Evolutionary conservation across 805 yeast genomes (phyloP).

Genomic region (Metschnikowia shivogae): DNA sequence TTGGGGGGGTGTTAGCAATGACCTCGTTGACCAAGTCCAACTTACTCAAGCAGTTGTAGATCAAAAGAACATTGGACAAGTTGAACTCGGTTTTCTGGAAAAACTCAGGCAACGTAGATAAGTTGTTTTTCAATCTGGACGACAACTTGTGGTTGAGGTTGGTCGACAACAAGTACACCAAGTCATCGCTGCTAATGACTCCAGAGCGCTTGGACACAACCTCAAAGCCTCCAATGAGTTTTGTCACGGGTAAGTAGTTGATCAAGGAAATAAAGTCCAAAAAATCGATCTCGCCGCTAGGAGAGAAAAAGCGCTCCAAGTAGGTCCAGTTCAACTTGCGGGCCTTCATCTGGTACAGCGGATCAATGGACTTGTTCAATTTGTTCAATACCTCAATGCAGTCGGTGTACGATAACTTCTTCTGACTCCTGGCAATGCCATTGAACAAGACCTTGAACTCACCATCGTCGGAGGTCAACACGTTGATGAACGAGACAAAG

Average conservation of each 20-base stretch:
- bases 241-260: constrained; percentile 43
- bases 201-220: constrained; percentile 31
- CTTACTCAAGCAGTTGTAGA: constrained; percentile 38
- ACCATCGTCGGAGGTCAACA: constrained; percentile 36
- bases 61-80: constrained; percentile 36
- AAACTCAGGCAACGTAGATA: constrained; percentile 32
- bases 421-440: constrained; percentile 33
- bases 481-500: constrained; percentile 67
- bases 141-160: constrained; percentile 42
- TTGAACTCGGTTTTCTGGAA: constrained; percentile 31
- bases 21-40: constrained; percentile 44
- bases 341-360: constrained; percentile 38
- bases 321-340: constrained; percentile 42
- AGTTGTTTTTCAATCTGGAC: constrained; percentile 32
- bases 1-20: constrained; percentile 44
- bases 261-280: constrained; percentile 38
- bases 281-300: constrained; percentile 35
- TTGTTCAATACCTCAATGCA: constrained; percentile 33
- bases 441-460: constrained; percentile 52
- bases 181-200: constrained; percentile 27
- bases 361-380: constrained; percentile 39
- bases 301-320: constrained; percentile 38
- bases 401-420: constrained; percentile 28
- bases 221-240: constrained; percentile 42
- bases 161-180: constrained; percentile 30